Evolutionary conservation across 2,329 filamentous ascomycete species (phyloP).

Genomic region (Fusarium kyushuense): DNA sequence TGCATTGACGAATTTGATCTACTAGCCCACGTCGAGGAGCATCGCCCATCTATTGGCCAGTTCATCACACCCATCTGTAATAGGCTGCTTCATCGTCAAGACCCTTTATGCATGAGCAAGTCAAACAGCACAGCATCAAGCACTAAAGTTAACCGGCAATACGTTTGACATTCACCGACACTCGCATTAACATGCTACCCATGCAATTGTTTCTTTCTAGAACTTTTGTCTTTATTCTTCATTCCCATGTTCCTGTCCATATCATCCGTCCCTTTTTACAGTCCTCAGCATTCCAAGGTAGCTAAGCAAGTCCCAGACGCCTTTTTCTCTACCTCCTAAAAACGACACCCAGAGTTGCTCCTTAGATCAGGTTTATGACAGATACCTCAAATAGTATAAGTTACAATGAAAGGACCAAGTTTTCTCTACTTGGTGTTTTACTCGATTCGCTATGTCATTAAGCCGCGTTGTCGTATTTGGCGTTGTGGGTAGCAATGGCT

Average conservation of each 20-base stretch:
- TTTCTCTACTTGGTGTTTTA: constrained; percentile 22
- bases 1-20: constrained; percentile 29
- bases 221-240: constrained; percentile 30
- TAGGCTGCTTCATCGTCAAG: constrained; percentile 9
- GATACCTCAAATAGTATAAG: constrained; percentile 39
- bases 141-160: neutral
- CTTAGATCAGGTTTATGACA: constrained; percentile 34
- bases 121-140: constrained; percentile 10
- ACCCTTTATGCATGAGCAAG: constrained; percentile 40
- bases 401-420: constrained; percentile 40
- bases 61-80: constrained; percentile 8
- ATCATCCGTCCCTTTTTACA: constrained; percentile 36
- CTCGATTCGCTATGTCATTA: constrained; percentile 46
- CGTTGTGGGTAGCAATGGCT: constrained; percentile 80
- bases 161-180: constrained; percentile 8
- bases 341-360: constrained; percentile 66
- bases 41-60: constrained; percentile 31
- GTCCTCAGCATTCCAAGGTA: constrained; percentile 39
- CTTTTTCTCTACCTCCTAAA: constrained; percentile 43
- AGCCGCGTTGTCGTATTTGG: constrained; percentile 73
- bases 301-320: constrained; percentile 42
- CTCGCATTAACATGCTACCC: constrained; percentile 4
- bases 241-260: constrained; percentile 1
- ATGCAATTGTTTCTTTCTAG: constrained; percentile 10
- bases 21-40: constrained; percentile 36